Evolutionary conservation across 2,329 filamentous ascomycete species (phyloP).

Genomic region (Trichophyton equinum): DNA sequence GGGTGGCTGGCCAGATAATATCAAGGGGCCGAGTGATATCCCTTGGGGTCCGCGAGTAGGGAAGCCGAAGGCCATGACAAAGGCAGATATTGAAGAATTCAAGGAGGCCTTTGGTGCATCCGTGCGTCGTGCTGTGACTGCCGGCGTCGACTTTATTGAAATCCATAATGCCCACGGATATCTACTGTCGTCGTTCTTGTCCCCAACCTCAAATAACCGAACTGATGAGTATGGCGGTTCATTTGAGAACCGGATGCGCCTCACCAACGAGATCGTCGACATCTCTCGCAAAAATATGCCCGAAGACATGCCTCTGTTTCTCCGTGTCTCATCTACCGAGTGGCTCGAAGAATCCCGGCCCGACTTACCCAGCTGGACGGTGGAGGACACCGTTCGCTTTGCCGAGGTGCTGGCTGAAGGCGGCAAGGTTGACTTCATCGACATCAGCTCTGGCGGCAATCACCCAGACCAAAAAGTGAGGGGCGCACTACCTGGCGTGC

Average conservation of each 20-base stretch:
- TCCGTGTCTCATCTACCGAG: conserved; percentile 62
- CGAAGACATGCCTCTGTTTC: conserved; percentile 55
- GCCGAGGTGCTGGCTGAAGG: conserved; percentile 54
- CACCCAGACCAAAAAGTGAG: conserved; percentile 36
- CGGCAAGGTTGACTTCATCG: conserved; percentile 65
- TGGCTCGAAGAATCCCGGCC: conserved; percentile 54
- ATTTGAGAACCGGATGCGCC: conserved; percentile 52
- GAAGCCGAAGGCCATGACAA: conserved; percentile 56
- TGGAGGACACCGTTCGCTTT: conserved; percentile 51
- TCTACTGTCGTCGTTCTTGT: conserved; percentile 57
- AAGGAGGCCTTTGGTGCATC: conserved; percentile 51
- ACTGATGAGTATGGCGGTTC: conserved; percentile 44
- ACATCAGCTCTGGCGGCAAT: conserved; percentile 68
- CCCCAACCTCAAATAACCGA: conserved; percentile 56
- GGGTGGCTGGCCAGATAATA: conserved; percentile 44
- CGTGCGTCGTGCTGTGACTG: conserved; percentile 48
- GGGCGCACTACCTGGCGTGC: conserved; percentile 36
- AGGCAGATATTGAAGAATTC: conserved; percentile 53
- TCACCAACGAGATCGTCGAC: conserved; percentile 56
- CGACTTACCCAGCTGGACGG: conserved; percentile 51
- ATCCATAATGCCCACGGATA: conserved; percentile 74
- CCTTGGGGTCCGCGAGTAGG: conserved; percentile 39
- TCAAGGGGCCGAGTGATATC: conserved; percentile 46
- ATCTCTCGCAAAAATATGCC: conserved; percentile 51
- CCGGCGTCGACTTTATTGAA: conserved; percentile 67